A percentile compares a stretch with the other conserved stretches of the same genome.
Evolutionary conservation across 2,329 filamentous ascomycete species (phyloP).

Genomic region (Talaromyces sp.): DNA sequence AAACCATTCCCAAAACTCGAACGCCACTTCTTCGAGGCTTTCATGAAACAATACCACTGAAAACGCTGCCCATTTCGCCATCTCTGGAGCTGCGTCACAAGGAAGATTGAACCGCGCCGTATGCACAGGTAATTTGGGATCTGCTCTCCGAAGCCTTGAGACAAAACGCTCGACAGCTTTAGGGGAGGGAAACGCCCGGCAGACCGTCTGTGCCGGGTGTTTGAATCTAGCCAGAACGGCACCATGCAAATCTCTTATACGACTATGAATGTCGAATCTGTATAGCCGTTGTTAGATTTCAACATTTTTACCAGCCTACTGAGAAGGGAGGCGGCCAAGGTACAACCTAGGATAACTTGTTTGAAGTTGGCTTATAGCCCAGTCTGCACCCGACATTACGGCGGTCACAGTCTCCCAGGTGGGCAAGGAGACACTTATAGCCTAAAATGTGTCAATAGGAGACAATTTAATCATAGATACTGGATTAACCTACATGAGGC

Average conservation of each 20-base stretch:
- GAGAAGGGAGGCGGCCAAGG: not conserved
- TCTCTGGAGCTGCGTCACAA: not conserved
- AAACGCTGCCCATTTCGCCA: constrained; percentile 1
- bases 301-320: not conserved
- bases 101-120: not conserved
- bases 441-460: not conserved
- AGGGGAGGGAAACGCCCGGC: constrained; percentile 5
- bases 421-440: constrained; percentile 11
- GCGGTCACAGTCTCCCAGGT: constrained; percentile 8
- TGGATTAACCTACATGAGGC: not conserved
- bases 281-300: not conserved
- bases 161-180: constrained; percentile 2
- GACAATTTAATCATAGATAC: not conserved
- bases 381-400: constrained; percentile 4
- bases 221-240: not conserved
- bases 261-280: constrained; percentile 6
- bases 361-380: constrained; percentile 6
- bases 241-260: not conserved
- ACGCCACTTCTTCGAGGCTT: not conserved
- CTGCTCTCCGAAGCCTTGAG: not conserved
- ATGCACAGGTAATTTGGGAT: not conserved
- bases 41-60: not conserved
- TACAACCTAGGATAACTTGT: constrained; percentile 9
- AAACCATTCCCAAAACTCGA: constrained; percentile 7
- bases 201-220: not conserved